These are phyloP conservation scores for Parietaria judaica DNA, from an alignment of 306 rosid species.

Conservation along the genomic window DNA sequence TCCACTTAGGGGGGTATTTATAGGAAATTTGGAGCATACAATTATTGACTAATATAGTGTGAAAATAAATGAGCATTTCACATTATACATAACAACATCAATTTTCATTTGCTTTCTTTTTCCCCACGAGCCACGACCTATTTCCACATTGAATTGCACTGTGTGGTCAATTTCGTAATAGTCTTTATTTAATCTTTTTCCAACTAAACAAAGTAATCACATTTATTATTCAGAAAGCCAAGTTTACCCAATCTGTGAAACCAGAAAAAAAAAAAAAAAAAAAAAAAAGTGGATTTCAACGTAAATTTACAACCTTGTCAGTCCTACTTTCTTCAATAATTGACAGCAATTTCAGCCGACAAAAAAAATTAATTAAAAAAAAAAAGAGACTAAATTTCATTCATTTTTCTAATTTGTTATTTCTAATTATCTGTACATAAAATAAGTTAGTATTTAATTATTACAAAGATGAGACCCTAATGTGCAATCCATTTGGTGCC, in stretches of 20 bases:
- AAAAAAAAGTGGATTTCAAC: not conserved
- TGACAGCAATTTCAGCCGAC: slow-evolving; percentile 12
- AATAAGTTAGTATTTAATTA: slow-evolving; percentile 16
- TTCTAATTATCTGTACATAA: slow-evolving; percentile 39
- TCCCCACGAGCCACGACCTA: not conserved
- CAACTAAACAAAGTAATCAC: not conserved
- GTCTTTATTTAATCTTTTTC: not conserved
- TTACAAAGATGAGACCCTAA: slow-evolving; percentile 61
- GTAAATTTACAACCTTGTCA: not conserved
- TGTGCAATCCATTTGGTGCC: slow-evolving; percentile 92
- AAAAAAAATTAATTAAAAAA: slow-evolving; percentile 4
- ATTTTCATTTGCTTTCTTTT: too few species aligned
- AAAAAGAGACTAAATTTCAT: slow-evolving; percentile 19
- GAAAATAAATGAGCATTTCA: too few species aligned
- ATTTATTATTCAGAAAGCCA: not conserved
- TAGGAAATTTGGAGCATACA: too few species aligned
- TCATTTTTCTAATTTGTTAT: slow-evolving; percentile 31
- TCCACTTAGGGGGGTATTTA: too few species aligned
- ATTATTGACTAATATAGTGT: too few species aligned
- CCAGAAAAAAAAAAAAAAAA: not conserved
- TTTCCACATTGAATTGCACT: not conserved
- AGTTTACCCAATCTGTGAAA: not conserved
- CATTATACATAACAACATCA: too few species aligned
- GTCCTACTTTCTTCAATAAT: slow-evolving; percentile 9
- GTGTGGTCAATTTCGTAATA: not conserved